Base-by-base conservation (phyloP, 129 eudicot genomes). In the Arctium lappa region DNA sequence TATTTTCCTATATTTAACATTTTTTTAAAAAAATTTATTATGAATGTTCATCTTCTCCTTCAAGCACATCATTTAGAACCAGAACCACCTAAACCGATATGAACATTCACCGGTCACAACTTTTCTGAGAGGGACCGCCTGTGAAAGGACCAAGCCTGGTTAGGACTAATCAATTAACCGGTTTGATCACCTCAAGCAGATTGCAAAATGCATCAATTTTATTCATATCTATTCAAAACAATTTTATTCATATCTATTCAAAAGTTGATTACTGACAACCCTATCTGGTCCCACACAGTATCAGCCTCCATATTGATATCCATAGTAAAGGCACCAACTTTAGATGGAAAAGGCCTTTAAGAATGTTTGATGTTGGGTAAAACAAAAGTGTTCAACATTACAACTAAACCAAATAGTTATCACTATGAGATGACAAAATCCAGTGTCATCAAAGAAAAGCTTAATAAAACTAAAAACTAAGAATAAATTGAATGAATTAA, bases 401-500 rank as follows among this genome's bases (percentile, higher is more conserved):
- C 72, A 76, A 76, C 50, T 30, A 33, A 68, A 74, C 33, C 27
- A 60, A 60, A 60, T n/a, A 60, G 29, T 16, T 60, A 16, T 60
- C n/a, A 74, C 60, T 60, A 34, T 13, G 32, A 22, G 33, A 32
- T 29, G 60, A 81, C 31, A 48, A 73, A 32, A 6, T 12, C 27
- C 8, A 72, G 40, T 72, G 44, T 27, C 15, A 33, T 22, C 3
- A n/a, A 33, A 9, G 16, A 9, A 29, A 29, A 27, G 2, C 3
- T 30, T 30, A 62, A 82, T 53, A 16, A 15, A 63, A 69, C 40
- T 29, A 65, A 77, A 82, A 36, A 79, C 80, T 77, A 63, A 34
- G 68, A 77, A 85, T 74, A 22, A 85, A 87, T 77, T 79, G 84
- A 92, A 88, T 86, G 81, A 88, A 89, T 86, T 75, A 86, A 91